Evolutionary conservation across 2,329 filamentous ascomycete genomes (phyloP).

Genomic region (Sporothrix sp.): DNA sequence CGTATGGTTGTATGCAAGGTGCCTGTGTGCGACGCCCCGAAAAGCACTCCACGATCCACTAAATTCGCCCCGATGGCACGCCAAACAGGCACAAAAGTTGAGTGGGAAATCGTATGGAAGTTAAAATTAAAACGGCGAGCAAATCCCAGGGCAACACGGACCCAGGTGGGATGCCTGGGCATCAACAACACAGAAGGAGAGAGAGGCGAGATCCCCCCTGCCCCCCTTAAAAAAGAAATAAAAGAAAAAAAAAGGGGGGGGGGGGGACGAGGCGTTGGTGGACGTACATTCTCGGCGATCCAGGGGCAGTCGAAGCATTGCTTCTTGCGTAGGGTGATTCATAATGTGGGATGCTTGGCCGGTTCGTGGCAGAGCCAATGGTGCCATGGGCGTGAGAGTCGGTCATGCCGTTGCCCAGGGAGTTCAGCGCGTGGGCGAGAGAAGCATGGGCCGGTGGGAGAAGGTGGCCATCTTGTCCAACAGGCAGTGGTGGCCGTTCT

Average conservation of each 20-base stretch:
- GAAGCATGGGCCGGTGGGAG: slow-evolving; percentile 20
- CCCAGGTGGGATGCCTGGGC: too few relatives aligned
- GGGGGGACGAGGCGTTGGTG: not conserved
- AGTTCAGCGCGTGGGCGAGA: slow-evolving; percentile 26
- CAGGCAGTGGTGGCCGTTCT: slow-evolving; percentile 19
- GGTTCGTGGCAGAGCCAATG: slow-evolving; percentile 22
- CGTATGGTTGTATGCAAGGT: slow-evolving; percentile 11
- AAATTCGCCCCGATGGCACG: not conserved
- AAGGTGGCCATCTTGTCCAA: slow-evolving; percentile 17
- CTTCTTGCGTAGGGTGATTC: slow-evolving; percentile 48
- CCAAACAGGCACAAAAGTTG: not conserved
- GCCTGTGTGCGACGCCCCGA: not conserved
- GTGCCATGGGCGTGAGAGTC: slow-evolving; percentile 17
- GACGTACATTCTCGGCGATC: slow-evolving; percentile 50
- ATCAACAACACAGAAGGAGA: slow-evolving; percentile 11
- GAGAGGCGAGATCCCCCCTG: too few relatives aligned
- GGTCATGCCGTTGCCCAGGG: slow-evolving; percentile 19
- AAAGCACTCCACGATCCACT: slow-evolving; percentile 4
- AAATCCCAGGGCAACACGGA: not conserved
- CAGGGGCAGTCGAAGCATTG: slow-evolving; percentile 48
- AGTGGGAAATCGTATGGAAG: slow-evolving; percentile 15
- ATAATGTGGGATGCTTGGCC: slow-evolving; percentile 27
- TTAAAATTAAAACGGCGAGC: slow-evolving; percentile 1
- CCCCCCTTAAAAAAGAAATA: too few relatives aligned
- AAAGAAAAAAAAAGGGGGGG: not conserved